A percentile compares a stretch with the other conserved stretches of the same genome.
Evolutionary conservation across 2,329 filamentous ascomycete genomes (phyloP).

Genomic region (Basipetospora sp.): DNA sequence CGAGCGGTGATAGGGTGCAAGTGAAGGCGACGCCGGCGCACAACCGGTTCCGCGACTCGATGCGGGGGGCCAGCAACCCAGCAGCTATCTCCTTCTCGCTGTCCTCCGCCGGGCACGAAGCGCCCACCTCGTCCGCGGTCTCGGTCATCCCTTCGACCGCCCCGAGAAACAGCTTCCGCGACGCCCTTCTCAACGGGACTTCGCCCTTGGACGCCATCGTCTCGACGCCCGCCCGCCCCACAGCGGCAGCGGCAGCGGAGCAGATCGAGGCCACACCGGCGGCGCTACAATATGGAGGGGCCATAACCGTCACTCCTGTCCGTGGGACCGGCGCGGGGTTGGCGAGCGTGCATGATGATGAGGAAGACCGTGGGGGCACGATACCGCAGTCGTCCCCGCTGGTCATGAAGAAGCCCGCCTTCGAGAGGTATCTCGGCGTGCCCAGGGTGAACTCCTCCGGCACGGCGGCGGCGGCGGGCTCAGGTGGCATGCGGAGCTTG

Average conservation of each 20-base stretch:
- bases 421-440: not conserved
- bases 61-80: not conserved
- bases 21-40: conserved; percentile 45
- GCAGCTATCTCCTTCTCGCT: not conserved
- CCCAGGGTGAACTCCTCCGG: too few relatives aligned
- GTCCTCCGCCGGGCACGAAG: not conserved
- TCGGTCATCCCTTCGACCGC: conserved; percentile 28
- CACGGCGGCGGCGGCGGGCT: conserved; percentile 9
- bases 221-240: conserved; percentile 14
- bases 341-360: too few relatives aligned
- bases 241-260: not conserved
- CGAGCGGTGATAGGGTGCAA: conserved; percentile 24
- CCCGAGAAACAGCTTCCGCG: conserved; percentile 17
- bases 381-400: conserved; percentile 24
- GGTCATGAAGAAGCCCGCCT: conserved; percentile 13
- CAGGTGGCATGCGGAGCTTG: conserved; percentile 7
- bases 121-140: conserved; percentile 8
- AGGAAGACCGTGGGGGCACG: conserved; percentile 1
- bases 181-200: conserved; percentile 17
- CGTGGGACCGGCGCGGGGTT: conserved; percentile 15
- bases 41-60: conserved; percentile 24
- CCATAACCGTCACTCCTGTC: conserved; percentile 4
- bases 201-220: conserved; percentile 18
- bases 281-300: not conserved
- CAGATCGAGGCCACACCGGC: conserved; percentile 9